Evolutionary conservation across 2,329 filamentous ascomycete genomes (phyloP), one percentile per base, ranked within the genome.

Genomic region (Epichloe bromicola): DNA sequence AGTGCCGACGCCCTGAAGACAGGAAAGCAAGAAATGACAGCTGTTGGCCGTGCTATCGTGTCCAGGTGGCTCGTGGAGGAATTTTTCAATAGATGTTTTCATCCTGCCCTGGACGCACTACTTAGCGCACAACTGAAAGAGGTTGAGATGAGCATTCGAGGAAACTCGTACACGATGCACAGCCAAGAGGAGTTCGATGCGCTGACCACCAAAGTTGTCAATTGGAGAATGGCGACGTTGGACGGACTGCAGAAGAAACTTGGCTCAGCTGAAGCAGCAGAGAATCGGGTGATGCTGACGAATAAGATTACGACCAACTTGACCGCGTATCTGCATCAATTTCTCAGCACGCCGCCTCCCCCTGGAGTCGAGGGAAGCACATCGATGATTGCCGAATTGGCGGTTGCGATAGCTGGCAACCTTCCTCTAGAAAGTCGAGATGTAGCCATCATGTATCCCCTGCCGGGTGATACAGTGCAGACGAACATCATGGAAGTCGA

Each of bases 1-100:
- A 96, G 91, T 65, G 76, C 85, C 49, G 90, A 95, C 60, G 91
- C 89, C 1, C 75, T 94, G 50, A 80, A 83, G 60, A 88, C 85
- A 10, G 93, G 90, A 54, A 95, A 90, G 63, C 90, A 96, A 66
- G 93, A 98, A 67, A 98, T 98, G 93, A 97, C 89, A 6, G 90
- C 90, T 5, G 85, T 95, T 23, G 93, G 93, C 15, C 82, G 91
- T 50, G 89, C 91, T 12, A 82, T 90, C 56, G 89, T 98, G 58
- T 86, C 86, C 30, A 80, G 83, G 54, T 98, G 91, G 88, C 71
- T 98, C 5, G 83, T 91, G 23, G 88, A 95, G 45, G 88, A 95
- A 62, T 79, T 97, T 42, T 95, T 97, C 65, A 83, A 94, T 65
- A 83, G 84, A 50, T 90, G 86, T 67, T 97, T 98, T 70, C 93